Conservation (phyloP, 345 rosid genomes). For the Abelmoschus esculentus region DNA sequence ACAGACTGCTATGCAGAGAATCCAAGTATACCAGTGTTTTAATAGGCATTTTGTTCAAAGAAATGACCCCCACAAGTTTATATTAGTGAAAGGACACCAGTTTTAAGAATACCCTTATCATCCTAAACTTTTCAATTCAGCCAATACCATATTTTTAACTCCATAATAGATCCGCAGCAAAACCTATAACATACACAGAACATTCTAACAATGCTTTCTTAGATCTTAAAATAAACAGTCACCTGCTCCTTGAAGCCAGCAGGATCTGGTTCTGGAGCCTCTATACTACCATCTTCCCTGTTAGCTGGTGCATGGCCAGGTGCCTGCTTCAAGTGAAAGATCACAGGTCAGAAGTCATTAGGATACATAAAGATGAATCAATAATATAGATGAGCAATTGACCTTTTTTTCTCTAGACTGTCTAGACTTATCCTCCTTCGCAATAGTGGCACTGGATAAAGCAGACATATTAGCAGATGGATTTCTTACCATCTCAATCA, state of each 20-base stretch:
- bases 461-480: conserved; percentile 41
- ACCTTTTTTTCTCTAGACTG: conserved; percentile 79
- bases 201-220: background rate
- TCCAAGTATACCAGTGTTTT: background rate
- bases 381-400: conserved; percentile 6
- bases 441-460: conserved; percentile 35
- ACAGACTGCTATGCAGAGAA: background rate
- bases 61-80: background rate
- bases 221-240: background rate
- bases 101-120: background rate
- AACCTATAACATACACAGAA: background rate
- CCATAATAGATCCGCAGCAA: background rate
- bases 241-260: conserved; percentile 80
- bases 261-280: conserved; percentile 65
- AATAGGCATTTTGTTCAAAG: background rate
- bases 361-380: conserved; percentile 3
- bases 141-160: background rate
- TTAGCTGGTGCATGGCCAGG: conserved; percentile 24
- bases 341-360: conserved; percentile 5
- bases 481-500: conserved; percentile 72
- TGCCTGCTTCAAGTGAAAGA: conserved; percentile 36
- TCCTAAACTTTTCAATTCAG: background rate
- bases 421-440: conserved; percentile 62
- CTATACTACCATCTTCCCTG: conserved; percentile 53
- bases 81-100: background rate